Evolutionary conservation across 1,139 yeast genomes (phyloP), one percentile per base, ranked within the genome.

Genomic region (Cylindricascospora bacillispora): DNA sequence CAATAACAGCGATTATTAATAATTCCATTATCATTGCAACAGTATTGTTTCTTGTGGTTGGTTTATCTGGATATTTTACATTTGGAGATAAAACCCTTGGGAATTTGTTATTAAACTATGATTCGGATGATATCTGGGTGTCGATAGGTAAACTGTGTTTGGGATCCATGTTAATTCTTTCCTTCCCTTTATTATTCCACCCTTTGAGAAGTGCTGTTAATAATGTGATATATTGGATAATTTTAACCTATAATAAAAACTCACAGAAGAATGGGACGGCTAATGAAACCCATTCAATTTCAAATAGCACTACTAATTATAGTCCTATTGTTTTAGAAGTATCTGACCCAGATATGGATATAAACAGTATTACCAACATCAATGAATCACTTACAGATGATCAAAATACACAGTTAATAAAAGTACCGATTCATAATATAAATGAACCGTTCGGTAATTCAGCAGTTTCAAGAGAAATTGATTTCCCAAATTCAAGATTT

Each of bases 161-260:
- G 37, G 92, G 81, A 1, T 60, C 80, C 25, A 73, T 89, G 78
- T 93, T 92, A 24, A 59, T 81, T 9, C 69, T 89, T 38, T 80
- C 94, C 5, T 89, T 78, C 59, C 98, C 98, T 13, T 64, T 89
- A 42, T 80, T 86, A 77, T 70, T 83, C 47, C 94, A 86, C 52
- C 98, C 98, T 1, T 81, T 93, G 28, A 63, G 98, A 34, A 75
- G 82, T 17, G 81, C 95, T 1, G 62, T 78, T 19, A 79, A 82
- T 52, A 83, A 86, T 54, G 70, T 86, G 40, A 56, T 67, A 32
- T 68, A 67, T 45, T 76, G 80, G 70, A 28, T 67, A 13, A 49
- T 51, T 27, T 34, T 42, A 10, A 35, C 26, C 6, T 36, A 34
- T 23, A 27, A 33, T 21, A 28, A 23, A 14, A 28, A 29, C 19